Conservation (phyloP, 257 asterid species). For the Asclepias syriaca region DNA sequence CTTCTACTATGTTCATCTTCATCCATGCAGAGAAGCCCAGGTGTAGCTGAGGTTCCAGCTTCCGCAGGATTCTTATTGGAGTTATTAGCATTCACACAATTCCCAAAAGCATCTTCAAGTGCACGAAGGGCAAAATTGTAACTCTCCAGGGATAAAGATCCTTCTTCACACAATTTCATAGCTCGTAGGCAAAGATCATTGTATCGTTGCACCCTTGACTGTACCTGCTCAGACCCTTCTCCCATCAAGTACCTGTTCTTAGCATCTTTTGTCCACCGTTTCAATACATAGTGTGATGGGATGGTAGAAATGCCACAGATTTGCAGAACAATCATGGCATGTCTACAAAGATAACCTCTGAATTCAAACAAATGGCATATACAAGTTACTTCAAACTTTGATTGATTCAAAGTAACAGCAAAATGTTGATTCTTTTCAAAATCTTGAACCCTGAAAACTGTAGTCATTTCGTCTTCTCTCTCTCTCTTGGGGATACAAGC, state of each 20-base stretch:
- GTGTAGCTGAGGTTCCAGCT: slow-evolving; percentile 65
- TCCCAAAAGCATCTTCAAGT: slow-evolving; percentile 73
- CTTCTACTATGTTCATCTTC: slow-evolving; percentile 76
- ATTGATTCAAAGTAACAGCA: slow-evolving; percentile 54
- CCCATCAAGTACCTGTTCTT: slow-evolving; percentile 49
- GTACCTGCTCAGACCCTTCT: slow-evolving; percentile 64
- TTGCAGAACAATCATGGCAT: slow-evolving; percentile 86
- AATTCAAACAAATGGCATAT: slow-evolving; percentile 76
- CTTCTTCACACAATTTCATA: slow-evolving; percentile 81
- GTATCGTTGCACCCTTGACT: slow-evolving; percentile 74
- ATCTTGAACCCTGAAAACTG: slow-evolving; percentile 70
- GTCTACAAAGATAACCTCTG: slow-evolving; percentile 89
- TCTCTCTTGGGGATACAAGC: slow-evolving; percentile 84
- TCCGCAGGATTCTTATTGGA: slow-evolving; percentile 62
- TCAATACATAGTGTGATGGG: slow-evolving; percentile 74
- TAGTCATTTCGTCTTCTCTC: slow-evolving; percentile 44
- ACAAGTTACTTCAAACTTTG: slow-evolving; percentile 79
- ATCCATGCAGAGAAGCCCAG: slow-evolving; percentile 67
- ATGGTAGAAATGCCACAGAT: slow-evolving; percentile 67
- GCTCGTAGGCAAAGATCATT: slow-evolving; percentile 77
- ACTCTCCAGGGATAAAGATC: slow-evolving; percentile 85
- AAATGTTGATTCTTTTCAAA: slow-evolving; percentile 72
- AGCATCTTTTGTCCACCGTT: slow-evolving; percentile 90
- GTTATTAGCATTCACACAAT: slow-evolving; percentile 60
- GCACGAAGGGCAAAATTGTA: slow-evolving; percentile 55